Conservation (phyloP, 2,329 filamentous ascomycete genomes). For the Zopfia rhizophila region DNA sequence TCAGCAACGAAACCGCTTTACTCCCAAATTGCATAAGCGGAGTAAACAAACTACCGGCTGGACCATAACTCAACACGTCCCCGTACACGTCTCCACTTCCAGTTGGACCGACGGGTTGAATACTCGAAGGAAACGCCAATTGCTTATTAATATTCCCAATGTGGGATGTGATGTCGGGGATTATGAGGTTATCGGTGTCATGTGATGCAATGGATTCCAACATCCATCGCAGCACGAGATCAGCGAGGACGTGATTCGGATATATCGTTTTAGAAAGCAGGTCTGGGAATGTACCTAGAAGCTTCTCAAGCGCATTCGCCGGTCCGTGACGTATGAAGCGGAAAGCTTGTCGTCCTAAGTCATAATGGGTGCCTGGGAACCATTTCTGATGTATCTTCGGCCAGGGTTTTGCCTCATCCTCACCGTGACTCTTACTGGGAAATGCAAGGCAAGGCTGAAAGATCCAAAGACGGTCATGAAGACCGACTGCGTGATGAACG, state of each 20-base stretch:
- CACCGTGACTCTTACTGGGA: slow-evolving; percentile 16
- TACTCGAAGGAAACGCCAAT: slow-evolving; percentile 20
- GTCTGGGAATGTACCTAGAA: slow-evolving; percentile 39
- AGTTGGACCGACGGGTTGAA: slow-evolving; percentile 13
- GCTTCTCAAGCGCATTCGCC: slow-evolving; percentile 37
- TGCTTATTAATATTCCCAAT: slow-evolving; percentile 26
- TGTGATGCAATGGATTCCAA: slow-evolving; percentile 32
- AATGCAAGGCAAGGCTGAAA: slow-evolving; percentile 47
- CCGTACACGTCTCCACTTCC: slow-evolving; percentile 49
- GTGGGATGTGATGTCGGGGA: slow-evolving; percentile 26
- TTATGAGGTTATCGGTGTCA: slow-evolving; percentile 29
- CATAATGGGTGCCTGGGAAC: slow-evolving; percentile 52
- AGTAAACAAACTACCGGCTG: slow-evolving; percentile 35
- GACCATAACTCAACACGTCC: slow-evolving; percentile 39
- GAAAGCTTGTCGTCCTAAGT: slow-evolving; percentile 48
- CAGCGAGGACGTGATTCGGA: slow-evolving; percentile 45
- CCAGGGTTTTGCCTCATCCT: slow-evolving; percentile 16
- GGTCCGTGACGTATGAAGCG: slow-evolving; percentile 45
- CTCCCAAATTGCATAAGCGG: slow-evolving; percentile 26
- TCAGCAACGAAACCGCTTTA: slow-evolving; percentile 24
- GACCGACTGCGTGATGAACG: slow-evolving; percentile 43
- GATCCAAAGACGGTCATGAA: slow-evolving; percentile 48
- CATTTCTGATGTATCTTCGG: slow-evolving; percentile 39
- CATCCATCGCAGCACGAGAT: slow-evolving; percentile 44
- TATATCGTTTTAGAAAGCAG: slow-evolving; percentile 39